Conservation (phyloP, 257 asterid species). For the Solanum chmielewskii region DNA sequence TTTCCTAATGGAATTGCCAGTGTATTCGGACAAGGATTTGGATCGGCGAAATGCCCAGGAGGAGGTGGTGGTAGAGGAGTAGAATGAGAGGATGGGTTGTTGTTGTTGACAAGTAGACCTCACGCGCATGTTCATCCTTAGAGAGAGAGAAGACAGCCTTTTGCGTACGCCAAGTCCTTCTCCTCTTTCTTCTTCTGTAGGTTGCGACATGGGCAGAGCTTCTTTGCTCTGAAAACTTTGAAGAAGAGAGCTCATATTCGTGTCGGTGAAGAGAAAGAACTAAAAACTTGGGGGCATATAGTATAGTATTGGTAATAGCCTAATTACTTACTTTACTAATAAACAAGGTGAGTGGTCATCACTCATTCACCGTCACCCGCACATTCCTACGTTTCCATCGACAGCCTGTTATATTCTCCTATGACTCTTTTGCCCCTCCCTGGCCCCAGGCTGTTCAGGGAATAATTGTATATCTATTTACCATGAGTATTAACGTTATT, state of each 20-base stretch:
- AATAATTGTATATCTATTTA: neutral
- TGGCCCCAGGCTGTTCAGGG: neutral
- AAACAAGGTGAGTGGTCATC: neutral
- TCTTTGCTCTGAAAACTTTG: neutral
- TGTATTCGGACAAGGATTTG: conserved; percentile 39
- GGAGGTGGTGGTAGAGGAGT: neutral
- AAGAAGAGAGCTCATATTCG: neutral
- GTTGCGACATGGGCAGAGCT: conserved; percentile 1
- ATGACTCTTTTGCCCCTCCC: neutral
- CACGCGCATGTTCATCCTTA: neutral
- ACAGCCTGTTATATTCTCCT: conserved; percentile 6
- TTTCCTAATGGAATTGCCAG: conserved; percentile 41
- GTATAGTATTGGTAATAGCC: neutral
- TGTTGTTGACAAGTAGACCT: neutral
- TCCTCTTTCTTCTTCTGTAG: neutral
- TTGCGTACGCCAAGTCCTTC: conserved; percentile 1
- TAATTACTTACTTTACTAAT: neutral
- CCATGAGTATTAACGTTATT: neutral
- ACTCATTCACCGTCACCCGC: conserved; percentile 3
- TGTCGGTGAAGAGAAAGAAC: neutral
- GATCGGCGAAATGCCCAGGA: conserved; percentile 45
- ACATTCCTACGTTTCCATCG: neutral
- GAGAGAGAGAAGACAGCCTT: conserved; percentile 1
- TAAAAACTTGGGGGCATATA: neutral
- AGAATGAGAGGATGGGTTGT: neutral